A percentile compares a stretch with the other conserved stretches of the same genome.
Evolutionary conservation across 2,329 filamentous ascomycete species (phyloP).

Genomic region (Paracoccidioides brasiliensis): DNA sequence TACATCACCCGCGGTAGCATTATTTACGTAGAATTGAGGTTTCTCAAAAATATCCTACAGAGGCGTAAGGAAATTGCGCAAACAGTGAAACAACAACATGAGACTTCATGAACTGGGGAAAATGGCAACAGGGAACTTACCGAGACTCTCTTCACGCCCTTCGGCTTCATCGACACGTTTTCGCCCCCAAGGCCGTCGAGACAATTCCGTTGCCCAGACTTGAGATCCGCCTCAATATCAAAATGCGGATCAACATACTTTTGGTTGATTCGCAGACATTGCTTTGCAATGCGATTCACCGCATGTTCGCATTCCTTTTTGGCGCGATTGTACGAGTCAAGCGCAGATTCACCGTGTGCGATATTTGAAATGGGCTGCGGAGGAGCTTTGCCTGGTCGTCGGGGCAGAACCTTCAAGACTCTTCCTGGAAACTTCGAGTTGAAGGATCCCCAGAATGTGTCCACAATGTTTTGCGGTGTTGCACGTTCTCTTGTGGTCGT

Average conservation of each 20-base stretch:
- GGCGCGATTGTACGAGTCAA: constrained; percentile 60
- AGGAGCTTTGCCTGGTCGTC: constrained; percentile 42
- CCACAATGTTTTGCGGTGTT: constrained; percentile 53
- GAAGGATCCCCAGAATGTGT: constrained; percentile 63
- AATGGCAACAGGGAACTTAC: constrained; percentile 20
- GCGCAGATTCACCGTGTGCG: constrained; percentile 43
- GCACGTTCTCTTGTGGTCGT: constrained; percentile 19
- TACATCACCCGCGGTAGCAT: constrained; percentile 63
- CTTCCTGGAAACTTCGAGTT: constrained; percentile 59
- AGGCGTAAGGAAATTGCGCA: constrained; percentile 7
- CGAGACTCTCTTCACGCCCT: constrained; percentile 59
- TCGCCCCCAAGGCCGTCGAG: constrained; percentile 34
- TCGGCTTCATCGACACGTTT: constrained; percentile 41
- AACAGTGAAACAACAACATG: not conserved
- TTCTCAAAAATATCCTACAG: constrained; percentile 61
- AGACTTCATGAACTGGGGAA: constrained; percentile 11
- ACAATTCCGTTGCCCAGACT: constrained; percentile 42
- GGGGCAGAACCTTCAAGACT: constrained; percentile 56
- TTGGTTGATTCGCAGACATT: constrained; percentile 64
- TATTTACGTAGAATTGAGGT: constrained; percentile 65
- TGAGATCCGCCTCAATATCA: constrained; percentile 66
- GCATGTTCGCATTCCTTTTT: constrained; percentile 52
- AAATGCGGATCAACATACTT: constrained; percentile 83
- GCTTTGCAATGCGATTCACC: constrained; percentile 44
- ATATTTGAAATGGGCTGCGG: constrained; percentile 46